phyloP scores from a whole-genome alignment of 371 early-diverging fungal species.

The Conidiobolus incongruus region DNA sequence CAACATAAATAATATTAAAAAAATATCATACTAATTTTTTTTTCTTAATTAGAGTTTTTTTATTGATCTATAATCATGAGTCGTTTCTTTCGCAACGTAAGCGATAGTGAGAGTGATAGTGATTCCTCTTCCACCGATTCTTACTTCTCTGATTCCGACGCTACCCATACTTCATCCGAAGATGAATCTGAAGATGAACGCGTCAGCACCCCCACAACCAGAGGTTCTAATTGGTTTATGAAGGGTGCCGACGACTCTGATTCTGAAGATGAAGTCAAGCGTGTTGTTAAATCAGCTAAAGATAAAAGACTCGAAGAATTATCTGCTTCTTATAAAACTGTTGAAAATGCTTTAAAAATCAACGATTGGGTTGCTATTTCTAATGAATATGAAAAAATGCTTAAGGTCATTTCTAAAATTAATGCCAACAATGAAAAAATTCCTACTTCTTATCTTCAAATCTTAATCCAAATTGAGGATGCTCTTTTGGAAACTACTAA shows the following conservation, averaged over 20 bases:
- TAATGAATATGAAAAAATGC: constrained; percentile 65
- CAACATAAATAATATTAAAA: no score
- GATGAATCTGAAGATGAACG: constrained; percentile 24
- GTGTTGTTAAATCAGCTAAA: constrained; percentile 55
- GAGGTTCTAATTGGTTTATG: constrained; percentile 45
- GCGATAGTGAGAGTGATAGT: constrained; percentile 7
- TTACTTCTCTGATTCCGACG: background rate
- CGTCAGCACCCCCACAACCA: constrained; percentile 31
- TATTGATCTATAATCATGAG: constrained; percentile 32
- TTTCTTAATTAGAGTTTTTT: no score
- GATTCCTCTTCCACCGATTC: constrained; percentile 7
- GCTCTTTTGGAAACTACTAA: constrained; percentile 27
- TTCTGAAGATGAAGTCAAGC: constrained; percentile 39
- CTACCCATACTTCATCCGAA: constrained; percentile 31
- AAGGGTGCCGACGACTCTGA: constrained; percentile 31
- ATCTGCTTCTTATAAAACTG: constrained; percentile 26
- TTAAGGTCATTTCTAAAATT: constrained; percentile 39
- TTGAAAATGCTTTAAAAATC: constrained; percentile 59
- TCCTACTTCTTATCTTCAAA: constrained; percentile 59
- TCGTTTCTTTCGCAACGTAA: constrained; percentile 27
- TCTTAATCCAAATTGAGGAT: constrained; percentile 56
- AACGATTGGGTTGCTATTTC: constrained; percentile 74
- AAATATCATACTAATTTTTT: no score
- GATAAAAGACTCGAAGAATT: constrained; percentile 65
- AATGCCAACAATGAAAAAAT: constrained; percentile 2